phyloP scores from a whole-genome alignment of 306 rosid species.

The Quercus robur region DNA sequence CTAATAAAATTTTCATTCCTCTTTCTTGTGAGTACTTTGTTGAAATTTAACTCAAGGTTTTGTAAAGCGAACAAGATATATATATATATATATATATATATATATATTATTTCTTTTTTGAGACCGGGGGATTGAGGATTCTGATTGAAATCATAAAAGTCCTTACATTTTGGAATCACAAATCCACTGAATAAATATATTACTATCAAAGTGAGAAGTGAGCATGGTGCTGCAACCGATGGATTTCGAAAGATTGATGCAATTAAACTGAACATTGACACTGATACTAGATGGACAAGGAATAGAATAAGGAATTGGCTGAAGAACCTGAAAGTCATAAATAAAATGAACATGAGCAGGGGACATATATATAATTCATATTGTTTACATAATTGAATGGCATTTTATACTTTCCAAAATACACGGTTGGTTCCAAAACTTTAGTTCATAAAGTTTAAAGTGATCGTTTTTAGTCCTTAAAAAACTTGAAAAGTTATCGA shows the following conservation, averaged over 20 bases:
- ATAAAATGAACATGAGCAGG: background rate
- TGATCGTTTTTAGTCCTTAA: too few relatives aligned
- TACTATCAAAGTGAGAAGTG: constrained; percentile 23
- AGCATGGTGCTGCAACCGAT: constrained; percentile 30
- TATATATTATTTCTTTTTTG: too few relatives aligned
- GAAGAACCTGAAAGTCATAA: constrained; percentile 41
- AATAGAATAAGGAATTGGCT: constrained; percentile 48
- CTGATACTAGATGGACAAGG: constrained; percentile 38
- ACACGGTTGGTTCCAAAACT: too few relatives aligned
- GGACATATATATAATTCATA: background rate
- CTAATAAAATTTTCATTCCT: too few relatives aligned
- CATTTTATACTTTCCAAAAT: too few relatives aligned
- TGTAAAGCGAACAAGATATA: too few relatives aligned
- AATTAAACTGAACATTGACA: constrained; percentile 47
- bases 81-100: too few relatives aligned
- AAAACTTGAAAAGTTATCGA: too few relatives aligned
- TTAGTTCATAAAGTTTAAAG: too few relatives aligned
- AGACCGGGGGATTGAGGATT: too few relatives aligned
- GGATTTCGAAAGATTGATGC: constrained; percentile 44
- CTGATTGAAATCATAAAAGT: background rate
- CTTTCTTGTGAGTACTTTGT: too few relatives aligned
- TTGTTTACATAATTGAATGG: background rate
- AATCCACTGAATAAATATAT: constrained; percentile 50
- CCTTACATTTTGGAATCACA: constrained; percentile 46
- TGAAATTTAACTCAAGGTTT: too few relatives aligned